Evolutionary conservation across 139 green algal species (phyloP), one percentile per base, ranked within the genome.

Genomic region (Chlorella sorokiniana): DNA sequence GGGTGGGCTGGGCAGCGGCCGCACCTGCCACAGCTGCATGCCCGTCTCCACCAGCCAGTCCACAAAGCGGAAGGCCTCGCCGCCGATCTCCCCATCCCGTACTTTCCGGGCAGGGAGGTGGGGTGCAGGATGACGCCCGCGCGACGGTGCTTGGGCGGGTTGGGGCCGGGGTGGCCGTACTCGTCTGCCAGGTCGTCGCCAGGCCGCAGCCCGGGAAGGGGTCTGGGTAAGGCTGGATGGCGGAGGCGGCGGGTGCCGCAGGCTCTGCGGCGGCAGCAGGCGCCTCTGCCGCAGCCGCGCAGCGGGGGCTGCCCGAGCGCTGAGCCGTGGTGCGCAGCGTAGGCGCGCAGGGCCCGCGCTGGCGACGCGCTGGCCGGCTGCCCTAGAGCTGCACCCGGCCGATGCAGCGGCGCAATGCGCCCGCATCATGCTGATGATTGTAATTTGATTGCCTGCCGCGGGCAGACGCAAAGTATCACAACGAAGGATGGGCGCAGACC

Each of bases 61-160:
- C 16, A 99, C 79, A 72, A 99, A 96, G 54, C 62, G 38, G n/a
- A 89, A 86, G 3, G 92, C 90, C 78, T 97, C 93, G 0, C 81
- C 40, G 54, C 96, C 96, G 4, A 99, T 88, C 65, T 98, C 94
- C 96, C 96, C 27, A 90, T 92, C 65, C 96, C 96, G 59, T 98
- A 94, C 2, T 91, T 86, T 0, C 96, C 92, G 33, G 96, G 96
- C 40, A 99, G 86, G 1, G 91, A 97, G 27, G 96, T 99, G 18
- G 96, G 96, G 71, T 99, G 96, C 67, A 99, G 76, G n/a, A 99
- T 89, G 35, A 99, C 84, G 59, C 96, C 96, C 9, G 80, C 80
- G 5, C 80, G 67, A 8, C 84, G 75, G 33, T 81, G 33, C 69
- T 86, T 84, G 20, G 80, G 74, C 16, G 71, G 63, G 63, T 70